phyloP scores from a whole-genome alignment of 768 basidiomycete species.

The Macrocybe gigantea region DNA sequence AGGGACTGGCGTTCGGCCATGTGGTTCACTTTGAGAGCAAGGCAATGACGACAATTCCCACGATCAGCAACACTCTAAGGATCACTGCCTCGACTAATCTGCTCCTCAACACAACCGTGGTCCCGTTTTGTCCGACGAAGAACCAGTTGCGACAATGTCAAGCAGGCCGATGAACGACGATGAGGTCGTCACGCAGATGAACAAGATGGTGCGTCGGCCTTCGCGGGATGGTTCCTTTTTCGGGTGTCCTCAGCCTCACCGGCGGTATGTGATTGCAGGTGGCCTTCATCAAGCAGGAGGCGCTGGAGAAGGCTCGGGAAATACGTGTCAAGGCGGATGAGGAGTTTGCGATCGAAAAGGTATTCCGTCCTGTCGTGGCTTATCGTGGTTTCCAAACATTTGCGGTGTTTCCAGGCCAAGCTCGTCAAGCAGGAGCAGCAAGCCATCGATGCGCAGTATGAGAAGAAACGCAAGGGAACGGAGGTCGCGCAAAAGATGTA shows the following conservation, averaged over 20 bases:
- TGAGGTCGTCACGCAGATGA: slow-evolving; percentile 95
- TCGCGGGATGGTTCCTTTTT: slow-evolving; percentile 6
- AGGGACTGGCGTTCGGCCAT: too few relatives aligned
- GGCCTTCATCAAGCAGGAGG: slow-evolving; percentile 98
- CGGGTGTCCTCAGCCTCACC: not conserved
- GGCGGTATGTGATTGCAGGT: slow-evolving; percentile 45
- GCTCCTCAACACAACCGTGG: not conserved
- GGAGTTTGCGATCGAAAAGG: slow-evolving; percentile 99
- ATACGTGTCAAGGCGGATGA: slow-evolving; percentile 97
- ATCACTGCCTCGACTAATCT: too few relatives aligned
- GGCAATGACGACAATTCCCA: too few relatives aligned
- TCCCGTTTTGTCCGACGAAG: not conserved
- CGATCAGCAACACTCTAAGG: too few relatives aligned
- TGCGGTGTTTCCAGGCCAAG: slow-evolving; percentile 60
- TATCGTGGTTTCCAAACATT: not conserved
- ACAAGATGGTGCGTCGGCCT: slow-evolving; percentile 80
- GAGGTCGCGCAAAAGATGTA: slow-evolving; percentile 97
- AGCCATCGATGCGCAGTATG: slow-evolving; percentile 89
- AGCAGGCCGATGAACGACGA: slow-evolving; percentile 85
- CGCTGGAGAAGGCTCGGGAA: slow-evolving; percentile 94
- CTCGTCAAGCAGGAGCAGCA: slow-evolving; percentile 95
- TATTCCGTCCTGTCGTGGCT: slow-evolving; percentile 12
- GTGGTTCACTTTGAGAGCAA: too few relatives aligned
- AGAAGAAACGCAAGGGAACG: slow-evolving; percentile 93
- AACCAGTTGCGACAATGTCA: slow-evolving; percentile 40